A percentile compares a stretch with the other conserved stretches of the same genome.
Conservation (phyloP, 208 protist genomes). For the Novymonas esmeraldas region DNA sequence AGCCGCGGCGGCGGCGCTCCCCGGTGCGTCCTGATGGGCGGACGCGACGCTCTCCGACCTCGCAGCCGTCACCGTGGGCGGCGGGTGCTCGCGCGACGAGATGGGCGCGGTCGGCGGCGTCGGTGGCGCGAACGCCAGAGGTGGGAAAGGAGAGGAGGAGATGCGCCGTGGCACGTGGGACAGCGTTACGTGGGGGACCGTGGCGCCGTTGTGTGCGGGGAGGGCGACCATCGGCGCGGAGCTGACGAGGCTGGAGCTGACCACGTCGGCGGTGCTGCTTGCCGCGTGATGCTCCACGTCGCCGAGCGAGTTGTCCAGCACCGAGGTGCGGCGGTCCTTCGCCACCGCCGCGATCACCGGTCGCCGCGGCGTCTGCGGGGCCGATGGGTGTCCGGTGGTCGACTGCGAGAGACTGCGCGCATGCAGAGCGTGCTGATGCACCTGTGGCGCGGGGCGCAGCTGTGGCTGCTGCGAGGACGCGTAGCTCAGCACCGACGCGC, state of each 20-base stretch:
- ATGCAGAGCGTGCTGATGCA: background rate
- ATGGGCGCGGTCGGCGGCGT: too few relatives aligned
- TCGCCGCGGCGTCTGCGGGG: slow-evolving; percentile 5
- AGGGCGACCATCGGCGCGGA: background rate
- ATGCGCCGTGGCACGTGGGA: too few relatives aligned
- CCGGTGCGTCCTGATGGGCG: too few relatives aligned
- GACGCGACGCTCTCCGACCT: too few relatives aligned
- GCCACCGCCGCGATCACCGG: background rate
- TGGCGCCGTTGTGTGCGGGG: background rate
- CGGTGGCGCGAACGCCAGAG: too few relatives aligned
- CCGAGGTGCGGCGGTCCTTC: background rate
- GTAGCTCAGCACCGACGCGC: background rate
- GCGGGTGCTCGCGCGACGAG: too few relatives aligned
- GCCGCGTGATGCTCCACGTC: background rate
- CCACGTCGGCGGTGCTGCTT: background rate
- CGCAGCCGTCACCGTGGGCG: too few relatives aligned
- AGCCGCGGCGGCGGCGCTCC: too few relatives aligned
- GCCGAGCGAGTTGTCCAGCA: background rate
- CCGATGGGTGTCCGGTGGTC: background rate
- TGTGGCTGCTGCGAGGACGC: background rate
- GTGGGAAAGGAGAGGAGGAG: too few relatives aligned
- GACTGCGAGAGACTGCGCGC: background rate
- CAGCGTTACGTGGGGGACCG: too few relatives aligned
- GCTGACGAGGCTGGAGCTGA: background rate
- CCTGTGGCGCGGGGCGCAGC: background rate